These are phyloP conservation scores for Syncephalis plumigaleata DNA, from an alignment of 371 early-diverging fungal genomes.

Conservation along the genomic window DNA sequence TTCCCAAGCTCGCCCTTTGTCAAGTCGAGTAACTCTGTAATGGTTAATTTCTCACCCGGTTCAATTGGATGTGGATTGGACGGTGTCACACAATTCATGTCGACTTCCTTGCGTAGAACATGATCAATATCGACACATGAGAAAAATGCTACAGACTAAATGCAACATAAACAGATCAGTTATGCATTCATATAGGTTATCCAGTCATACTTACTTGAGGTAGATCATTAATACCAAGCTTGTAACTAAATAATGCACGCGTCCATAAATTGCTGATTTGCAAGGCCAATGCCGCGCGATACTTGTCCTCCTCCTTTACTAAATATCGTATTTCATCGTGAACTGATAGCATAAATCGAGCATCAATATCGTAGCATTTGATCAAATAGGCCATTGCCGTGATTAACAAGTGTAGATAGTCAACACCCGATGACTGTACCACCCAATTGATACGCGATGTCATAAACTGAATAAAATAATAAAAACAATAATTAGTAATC, in stretches of 20 bases:
- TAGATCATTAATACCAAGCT: slow-evolving; percentile 70
- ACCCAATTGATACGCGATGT: slow-evolving; percentile 94
- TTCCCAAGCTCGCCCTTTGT: slow-evolving; percentile 7
- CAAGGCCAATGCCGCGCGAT: slow-evolving; percentile 68
- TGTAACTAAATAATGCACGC: slow-evolving; percentile 70
- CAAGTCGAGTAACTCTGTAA: slow-evolving; percentile 23
- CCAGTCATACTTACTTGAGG: slow-evolving; percentile 43
- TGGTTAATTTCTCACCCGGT: slow-evolving; percentile 33
- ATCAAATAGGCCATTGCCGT: slow-evolving; percentile 79
- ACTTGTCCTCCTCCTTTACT: slow-evolving; percentile 52
- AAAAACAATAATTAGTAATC: neutral
- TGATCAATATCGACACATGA: slow-evolving; percentile 89
- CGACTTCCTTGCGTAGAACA: slow-evolving; percentile 83
- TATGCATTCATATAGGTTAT: neutral
- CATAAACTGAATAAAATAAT: slow-evolving; percentile 28
- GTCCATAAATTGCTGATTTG: slow-evolving; percentile 92
- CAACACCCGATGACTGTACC: slow-evolving; percentile 97
- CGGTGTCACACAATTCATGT: slow-evolving; percentile 59
- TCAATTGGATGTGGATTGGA: slow-evolving; percentile 40
- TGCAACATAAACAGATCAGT: neutral
- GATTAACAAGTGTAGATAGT: slow-evolving; percentile 89
- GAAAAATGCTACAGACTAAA: slow-evolving; percentile 83
- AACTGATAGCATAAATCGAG: slow-evolving; percentile 82
- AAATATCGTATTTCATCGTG: slow-evolving; percentile 94
- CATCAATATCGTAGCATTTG: slow-evolving; percentile 52